phyloP scores from a whole-genome alignment of 2,329 filamentous ascomycete genomes.

The Trichoderma breve region DNA sequence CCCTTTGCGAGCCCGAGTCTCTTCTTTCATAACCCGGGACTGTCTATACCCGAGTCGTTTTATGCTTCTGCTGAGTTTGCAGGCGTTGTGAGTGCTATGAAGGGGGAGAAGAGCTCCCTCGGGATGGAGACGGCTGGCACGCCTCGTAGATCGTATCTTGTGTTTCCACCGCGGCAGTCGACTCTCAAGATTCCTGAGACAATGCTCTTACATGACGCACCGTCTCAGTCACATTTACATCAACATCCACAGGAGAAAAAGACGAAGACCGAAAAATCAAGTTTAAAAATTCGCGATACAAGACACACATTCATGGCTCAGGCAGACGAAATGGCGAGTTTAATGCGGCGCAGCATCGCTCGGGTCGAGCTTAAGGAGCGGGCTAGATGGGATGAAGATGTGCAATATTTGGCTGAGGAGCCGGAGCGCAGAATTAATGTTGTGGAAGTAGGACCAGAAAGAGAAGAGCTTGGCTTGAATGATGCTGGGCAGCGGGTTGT shows the following conservation, averaged over 20 bases:
- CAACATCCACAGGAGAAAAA: background rate
- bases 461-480: conserved; percentile 8
- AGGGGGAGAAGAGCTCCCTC: conserved; percentile 23
- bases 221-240: background rate
- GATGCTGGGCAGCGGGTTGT: conserved; percentile 29
- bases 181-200: conserved; percentile 49
- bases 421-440: conserved; percentile 39
- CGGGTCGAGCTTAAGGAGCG: conserved; percentile 46
- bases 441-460: conserved; percentile 36
- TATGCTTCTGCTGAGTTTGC: conserved; percentile 33
- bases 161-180: conserved; percentile 49
- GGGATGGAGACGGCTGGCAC: conserved; percentile 24
- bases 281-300: background rate
- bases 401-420: conserved; percentile 35
- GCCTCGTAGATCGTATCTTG: conserved; percentile 42
- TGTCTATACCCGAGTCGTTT: conserved; percentile 48
- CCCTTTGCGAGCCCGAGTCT: conserved; percentile 57
- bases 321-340: conserved; percentile 44
- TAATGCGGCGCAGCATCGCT: conserved; percentile 51
- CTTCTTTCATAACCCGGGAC: conserved; percentile 55
- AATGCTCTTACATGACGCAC: conserved; percentile 48
- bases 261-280: background rate
- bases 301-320: conserved; percentile 47
- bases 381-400: conserved; percentile 41
- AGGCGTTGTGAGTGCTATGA: conserved; percentile 27